Conservation (phyloP, 2,329 filamentous ascomycete species). For the Aspergillus sp. region DNA sequence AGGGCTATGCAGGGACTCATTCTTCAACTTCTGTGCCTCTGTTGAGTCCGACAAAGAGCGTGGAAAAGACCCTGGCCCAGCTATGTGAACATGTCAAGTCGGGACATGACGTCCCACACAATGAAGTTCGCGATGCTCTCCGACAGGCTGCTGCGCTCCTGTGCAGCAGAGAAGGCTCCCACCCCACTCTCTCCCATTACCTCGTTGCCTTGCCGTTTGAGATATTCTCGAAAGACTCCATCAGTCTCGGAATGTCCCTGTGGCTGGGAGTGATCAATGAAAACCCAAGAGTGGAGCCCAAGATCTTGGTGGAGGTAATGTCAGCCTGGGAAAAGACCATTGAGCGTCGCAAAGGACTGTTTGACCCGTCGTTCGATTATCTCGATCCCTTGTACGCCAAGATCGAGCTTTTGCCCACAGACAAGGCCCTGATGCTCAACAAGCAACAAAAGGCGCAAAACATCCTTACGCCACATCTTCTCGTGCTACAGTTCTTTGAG, state of each 20-base stretch:
- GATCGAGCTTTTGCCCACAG: slow-evolving; percentile 89
- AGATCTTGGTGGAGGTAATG: slow-evolving; percentile 80
- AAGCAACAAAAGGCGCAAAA: slow-evolving; percentile 78
- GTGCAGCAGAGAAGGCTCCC: slow-evolving; percentile 72
- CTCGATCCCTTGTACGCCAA: slow-evolving; percentile 86
- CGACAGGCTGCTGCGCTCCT: slow-evolving; percentile 82
- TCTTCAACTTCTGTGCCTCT: slow-evolving; percentile 7
- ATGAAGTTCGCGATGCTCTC: slow-evolving; percentile 76
- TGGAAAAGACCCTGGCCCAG: slow-evolving; percentile 63
- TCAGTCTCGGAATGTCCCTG: slow-evolving; percentile 90
- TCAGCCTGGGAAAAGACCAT: slow-evolving; percentile 89
- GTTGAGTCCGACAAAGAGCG: slow-evolving; percentile 41
- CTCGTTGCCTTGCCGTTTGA: slow-evolving; percentile 90
- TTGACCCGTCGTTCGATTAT: slow-evolving; percentile 69
- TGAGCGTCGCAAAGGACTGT: slow-evolving; percentile 74
- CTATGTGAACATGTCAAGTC: slow-evolving; percentile 70
- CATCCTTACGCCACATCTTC: slow-evolving; percentile 80
- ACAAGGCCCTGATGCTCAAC: slow-evolving; percentile 70
- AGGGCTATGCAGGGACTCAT: slow-evolving; percentile 5
- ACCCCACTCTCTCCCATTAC: slow-evolving; percentile 77
- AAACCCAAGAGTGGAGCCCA: slow-evolving; percentile 82
- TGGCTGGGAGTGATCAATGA: slow-evolving; percentile 98
- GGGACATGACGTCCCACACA: slow-evolving; percentile 68
- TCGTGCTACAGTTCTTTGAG: slow-evolving; percentile 81
- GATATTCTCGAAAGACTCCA: slow-evolving; percentile 90